Percentiles rank a stretch among this genome's conserved stretches.
Conservation (phyloP, 2,329 filamentous ascomycete genomes). For the Phialophora verrucosa region DNA sequence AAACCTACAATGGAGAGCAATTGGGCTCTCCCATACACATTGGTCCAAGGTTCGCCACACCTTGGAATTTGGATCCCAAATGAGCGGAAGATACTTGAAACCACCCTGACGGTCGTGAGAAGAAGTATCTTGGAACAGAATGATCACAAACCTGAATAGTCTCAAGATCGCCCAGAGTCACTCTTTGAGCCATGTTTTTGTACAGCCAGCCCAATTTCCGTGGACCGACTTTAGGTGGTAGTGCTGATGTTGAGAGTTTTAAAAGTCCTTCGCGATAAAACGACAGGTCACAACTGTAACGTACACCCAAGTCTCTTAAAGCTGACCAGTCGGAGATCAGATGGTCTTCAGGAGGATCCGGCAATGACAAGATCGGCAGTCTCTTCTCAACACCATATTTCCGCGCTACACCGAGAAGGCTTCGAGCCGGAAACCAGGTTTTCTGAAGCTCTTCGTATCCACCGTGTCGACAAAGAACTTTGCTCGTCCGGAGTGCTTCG, state of each 20-base stretch:
- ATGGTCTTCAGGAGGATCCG: slow-evolving; percentile 8
- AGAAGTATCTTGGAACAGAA: slow-evolving; percentile 4
- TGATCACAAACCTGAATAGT: slow-evolving; percentile 17
- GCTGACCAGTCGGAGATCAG: slow-evolving; percentile 24
- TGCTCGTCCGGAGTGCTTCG: slow-evolving; percentile 12
- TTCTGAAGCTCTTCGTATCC: slow-evolving; percentile 16
- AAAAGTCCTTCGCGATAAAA: slow-evolving; percentile 22
- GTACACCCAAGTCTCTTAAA: slow-evolving; percentile 23
- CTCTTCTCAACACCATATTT: slow-evolving; percentile 22
- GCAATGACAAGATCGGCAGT: slow-evolving; percentile 24
- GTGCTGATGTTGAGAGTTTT: slow-evolving; percentile 8
- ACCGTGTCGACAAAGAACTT: slow-evolving; percentile 21
- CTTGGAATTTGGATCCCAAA: slow-evolving; percentile 18
- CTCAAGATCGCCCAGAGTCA: slow-evolving; percentile 16
- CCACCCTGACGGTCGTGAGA: slow-evolving; percentile 16
- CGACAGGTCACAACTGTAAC: slow-evolving; percentile 10
- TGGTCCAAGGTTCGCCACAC: slow-evolving; percentile 22
- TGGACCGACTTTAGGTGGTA: slow-evolving; percentile 11
- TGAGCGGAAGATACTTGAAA: slow-evolving; percentile 17
- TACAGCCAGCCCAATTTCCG: slow-evolving; percentile 11
- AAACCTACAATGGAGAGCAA: slow-evolving; percentile 23
- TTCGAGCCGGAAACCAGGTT: slow-evolving; percentile 22
- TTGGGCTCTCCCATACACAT: slow-evolving; percentile 31
- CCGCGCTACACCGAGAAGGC: slow-evolving; percentile 16
- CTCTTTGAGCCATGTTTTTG: slow-evolving; percentile 14